Conservation (phyloP, 2,329 filamentous ascomycete genomes). For the Ceratocystis smalleyi region DNA sequence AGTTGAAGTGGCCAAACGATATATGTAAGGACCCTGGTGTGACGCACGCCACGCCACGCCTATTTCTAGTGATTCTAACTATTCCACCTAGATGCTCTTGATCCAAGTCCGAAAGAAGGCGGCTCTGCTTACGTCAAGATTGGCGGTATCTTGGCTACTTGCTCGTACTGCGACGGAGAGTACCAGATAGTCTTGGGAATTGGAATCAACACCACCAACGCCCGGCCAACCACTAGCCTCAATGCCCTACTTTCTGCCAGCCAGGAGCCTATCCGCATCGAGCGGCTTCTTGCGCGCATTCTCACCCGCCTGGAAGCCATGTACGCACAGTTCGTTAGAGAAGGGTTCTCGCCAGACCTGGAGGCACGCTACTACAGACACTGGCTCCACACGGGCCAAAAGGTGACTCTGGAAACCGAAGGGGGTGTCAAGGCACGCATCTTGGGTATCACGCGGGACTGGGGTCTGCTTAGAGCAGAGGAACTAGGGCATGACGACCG, state of each 20-base stretch:
- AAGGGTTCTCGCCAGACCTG: slow-evolving; percentile 58
- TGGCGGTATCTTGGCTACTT: slow-evolving; percentile 83
- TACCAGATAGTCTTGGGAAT: slow-evolving; percentile 80
- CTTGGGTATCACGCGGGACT: slow-evolving; percentile 79
- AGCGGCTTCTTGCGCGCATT: slow-evolving; percentile 69
- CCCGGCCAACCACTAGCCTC: slow-evolving; percentile 72
- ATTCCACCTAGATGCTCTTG: slow-evolving; percentile 40
- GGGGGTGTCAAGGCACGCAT: slow-evolving; percentile 61
- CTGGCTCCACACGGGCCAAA: slow-evolving; percentile 71
- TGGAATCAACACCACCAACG: slow-evolving; percentile 74
- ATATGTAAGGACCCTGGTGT: slow-evolving; percentile 44
- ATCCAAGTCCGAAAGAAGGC: slow-evolving; percentile 39
- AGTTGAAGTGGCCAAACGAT: slow-evolving; percentile 96
- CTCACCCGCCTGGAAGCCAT: slow-evolving; percentile 62
- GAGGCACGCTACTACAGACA: slow-evolving; percentile 63
- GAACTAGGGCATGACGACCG: slow-evolving; percentile 61
- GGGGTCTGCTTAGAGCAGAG: slow-evolving; percentile 72
- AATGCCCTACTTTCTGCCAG: slow-evolving; percentile 46
- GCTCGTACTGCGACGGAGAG: slow-evolving; percentile 56
- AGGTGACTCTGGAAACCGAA: slow-evolving; percentile 62
- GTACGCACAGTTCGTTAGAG: slow-evolving; percentile 57
- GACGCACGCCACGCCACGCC: slow-evolving; percentile 16
- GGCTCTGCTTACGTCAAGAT: slow-evolving; percentile 62
- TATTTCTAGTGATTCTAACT: not conserved
- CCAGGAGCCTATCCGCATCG: slow-evolving; percentile 47